Evolutionary conservation across 306 rosid species (phyloP).

Genomic region (Dalbergia cochinchinensis): DNA sequence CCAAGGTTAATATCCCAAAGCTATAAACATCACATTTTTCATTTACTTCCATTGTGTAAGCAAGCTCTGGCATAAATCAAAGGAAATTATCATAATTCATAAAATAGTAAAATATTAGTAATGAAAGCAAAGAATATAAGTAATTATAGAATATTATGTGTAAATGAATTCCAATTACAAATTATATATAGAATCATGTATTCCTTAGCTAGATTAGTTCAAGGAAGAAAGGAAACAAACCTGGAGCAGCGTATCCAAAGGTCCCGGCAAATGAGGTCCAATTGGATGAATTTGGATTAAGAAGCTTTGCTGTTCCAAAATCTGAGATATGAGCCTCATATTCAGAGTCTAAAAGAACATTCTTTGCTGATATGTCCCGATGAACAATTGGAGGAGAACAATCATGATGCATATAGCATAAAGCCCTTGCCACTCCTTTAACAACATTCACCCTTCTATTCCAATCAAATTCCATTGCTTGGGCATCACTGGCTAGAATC

Average conservation of each 20-base stretch:
- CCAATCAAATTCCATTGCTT: conserved; percentile 35
- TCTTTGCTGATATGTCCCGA: conserved; percentile 37
- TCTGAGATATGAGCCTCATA: conserved; percentile 37
- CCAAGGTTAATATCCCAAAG: too few relatives aligned
- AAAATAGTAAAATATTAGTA: too few relatives aligned
- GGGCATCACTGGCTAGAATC: conserved; percentile 23
- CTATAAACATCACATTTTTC: too few relatives aligned
- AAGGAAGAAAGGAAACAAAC: neutral
- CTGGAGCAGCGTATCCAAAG: conserved; percentile 44
- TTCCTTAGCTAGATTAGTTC: too few relatives aligned
- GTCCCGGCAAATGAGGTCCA: conserved; percentile 40
- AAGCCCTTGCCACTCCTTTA: conserved; percentile 41
- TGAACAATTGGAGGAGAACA: conserved; percentile 37
- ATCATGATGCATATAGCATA: conserved; percentile 41
- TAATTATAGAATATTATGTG: too few relatives aligned
- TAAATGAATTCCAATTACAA: too few relatives aligned
- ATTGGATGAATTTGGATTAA: conserved; percentile 30
- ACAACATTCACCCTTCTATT: conserved; percentile 14
- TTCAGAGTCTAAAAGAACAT: conserved; percentile 36
- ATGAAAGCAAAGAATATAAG: neutral
- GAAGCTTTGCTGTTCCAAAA: conserved; percentile 35
- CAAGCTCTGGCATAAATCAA: too few relatives aligned
- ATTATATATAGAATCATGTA: too few relatives aligned
- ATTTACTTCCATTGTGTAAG: too few relatives aligned
- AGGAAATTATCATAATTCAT: too few relatives aligned